Evolutionary conservation across 2,329 filamentous ascomycete genomes (phyloP).

Genomic region (Botrytis sinoallii): DNA sequence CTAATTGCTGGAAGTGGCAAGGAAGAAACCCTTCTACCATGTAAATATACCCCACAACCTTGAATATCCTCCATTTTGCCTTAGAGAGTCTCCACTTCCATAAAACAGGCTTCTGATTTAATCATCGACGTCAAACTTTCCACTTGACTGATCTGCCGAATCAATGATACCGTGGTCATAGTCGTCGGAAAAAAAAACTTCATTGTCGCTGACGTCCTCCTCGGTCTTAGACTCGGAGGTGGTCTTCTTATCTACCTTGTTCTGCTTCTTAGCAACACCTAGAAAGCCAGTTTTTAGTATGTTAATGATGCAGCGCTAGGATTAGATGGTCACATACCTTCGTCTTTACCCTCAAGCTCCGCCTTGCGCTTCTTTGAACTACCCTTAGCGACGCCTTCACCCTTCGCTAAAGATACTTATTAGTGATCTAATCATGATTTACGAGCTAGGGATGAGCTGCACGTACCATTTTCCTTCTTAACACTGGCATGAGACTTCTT

Average conservation of each 20-base stretch:
- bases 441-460: not conserved
- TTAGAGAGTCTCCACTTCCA: fast-evolving
- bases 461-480: not conserved
- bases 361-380: not conserved
- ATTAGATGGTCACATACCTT: not conserved
- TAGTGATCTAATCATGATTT: not conserved
- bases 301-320: not conserved
- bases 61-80: not conserved
- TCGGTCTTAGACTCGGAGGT: not conserved
- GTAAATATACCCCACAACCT: not conserved
- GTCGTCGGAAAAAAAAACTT: not conserved
- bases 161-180: fast-evolving
- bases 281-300: not conserved
- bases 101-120: not conserved
- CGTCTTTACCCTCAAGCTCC: not conserved
- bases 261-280: not conserved
- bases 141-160: fast-evolving
- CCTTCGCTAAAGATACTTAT: not conserved
- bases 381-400: too few relatives aligned
- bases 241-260: not conserved
- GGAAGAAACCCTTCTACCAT: not conserved
- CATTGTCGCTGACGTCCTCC: not conserved
- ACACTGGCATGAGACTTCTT: not conserved
- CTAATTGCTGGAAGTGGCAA: too few relatives aligned
- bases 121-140: not conserved